Percentiles rank a stretch among this genome's conserved stretches.
phyloP scores from a whole-genome alignment of 2,329 filamentous ascomycete genomes.

The Aspergillus udagawae region DNA sequence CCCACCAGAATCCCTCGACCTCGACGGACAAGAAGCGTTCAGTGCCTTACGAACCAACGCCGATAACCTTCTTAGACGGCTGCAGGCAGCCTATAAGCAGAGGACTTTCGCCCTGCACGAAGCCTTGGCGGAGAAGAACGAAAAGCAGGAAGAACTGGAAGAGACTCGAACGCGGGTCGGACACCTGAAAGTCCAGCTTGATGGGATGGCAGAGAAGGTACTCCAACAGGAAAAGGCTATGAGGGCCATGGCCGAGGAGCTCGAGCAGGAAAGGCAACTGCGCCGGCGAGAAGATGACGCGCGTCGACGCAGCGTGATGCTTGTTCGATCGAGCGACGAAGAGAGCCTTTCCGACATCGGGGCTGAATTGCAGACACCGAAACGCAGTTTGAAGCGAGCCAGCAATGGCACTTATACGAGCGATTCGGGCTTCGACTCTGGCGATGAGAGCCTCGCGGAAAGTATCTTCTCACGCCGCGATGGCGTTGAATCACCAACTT shows the following conservation, averaged over 20 bases:
- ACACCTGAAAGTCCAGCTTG: constrained; percentile 58
- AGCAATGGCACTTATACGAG: constrained; percentile 43
- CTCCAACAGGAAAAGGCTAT: constrained; percentile 56
- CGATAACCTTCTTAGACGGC: constrained; percentile 50
- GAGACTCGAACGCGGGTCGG: constrained; percentile 55
- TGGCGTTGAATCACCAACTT: constrained; percentile 30
- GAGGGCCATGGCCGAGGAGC: constrained; percentile 46
- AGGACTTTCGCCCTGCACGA: constrained; percentile 49
- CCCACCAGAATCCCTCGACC: constrained; percentile 47
- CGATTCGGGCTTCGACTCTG: constrained; percentile 59
- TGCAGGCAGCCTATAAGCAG: constrained; percentile 55
- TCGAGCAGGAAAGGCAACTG: constrained; percentile 42
- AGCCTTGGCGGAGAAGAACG: constrained; percentile 52
- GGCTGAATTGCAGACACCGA: constrained; percentile 31
- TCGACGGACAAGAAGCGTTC: constrained; percentile 51
- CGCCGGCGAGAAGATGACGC: constrained; percentile 39
- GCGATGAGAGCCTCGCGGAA: constrained; percentile 50
- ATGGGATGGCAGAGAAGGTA: constrained; percentile 55
- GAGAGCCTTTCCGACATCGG: constrained; percentile 30
- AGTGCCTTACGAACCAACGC: constrained; percentile 55
- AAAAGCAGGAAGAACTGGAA: constrained; percentile 58
- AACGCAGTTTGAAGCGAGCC: constrained; percentile 33
- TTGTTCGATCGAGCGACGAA: constrained; percentile 27
- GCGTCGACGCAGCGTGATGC: constrained; percentile 31
- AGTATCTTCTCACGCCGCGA: constrained; percentile 45